Evolutionary conservation across 2,329 filamentous ascomycete genomes (phyloP), one percentile per base, ranked within the genome.

Genomic region (Diaporthe caulivora): DNA sequence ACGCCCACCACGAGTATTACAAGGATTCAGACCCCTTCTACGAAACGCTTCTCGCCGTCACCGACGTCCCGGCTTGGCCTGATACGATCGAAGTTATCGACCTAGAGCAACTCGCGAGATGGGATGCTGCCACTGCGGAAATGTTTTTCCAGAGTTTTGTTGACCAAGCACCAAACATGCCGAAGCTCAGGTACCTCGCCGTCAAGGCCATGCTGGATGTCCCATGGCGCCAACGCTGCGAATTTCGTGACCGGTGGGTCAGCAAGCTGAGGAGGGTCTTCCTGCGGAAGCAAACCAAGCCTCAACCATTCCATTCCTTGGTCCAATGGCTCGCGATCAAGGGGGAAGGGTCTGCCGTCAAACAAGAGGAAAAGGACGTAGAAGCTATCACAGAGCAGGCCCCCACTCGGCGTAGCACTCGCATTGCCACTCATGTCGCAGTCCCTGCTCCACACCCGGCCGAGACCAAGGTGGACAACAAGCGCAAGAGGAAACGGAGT

Each of bases 101-200:
- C 79, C 86, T 98, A 72, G 88, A 92, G 54, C 92, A 97, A 75
- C 87, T 98, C 75, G 91, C 94, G 47, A 92, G 94, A 76, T 95
- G 93, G 91, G 88, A 88, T 17, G 87, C 90, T 0, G 87, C 89
- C 44, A 90, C 91, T 0, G 95, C 95, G 0, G 91, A 94, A 77
- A 91, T 90, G 72, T 94, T 98, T 77, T 93, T 98, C 77, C 88
- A 90, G 53, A 97, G 94, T 21, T 86, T 98, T 2, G 88, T 96
- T 29, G 88, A 95, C 73, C 91, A 90, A 65, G 94, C 95, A 0
- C 84, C 87, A 1, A 82, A 88, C 3, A 81, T 98, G 29, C 89
- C 87, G 0, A 84, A 91, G 73, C 87, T 98, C 31, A 92, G 95
- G 11, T 86, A 88, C 55, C 84, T 98, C 15, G 87, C 89, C 1